These are phyloP conservation scores for Chlamydomonas sphaeroides DNA, from an alignment of 139 green algal species.

Conservation along the genomic window DNA sequence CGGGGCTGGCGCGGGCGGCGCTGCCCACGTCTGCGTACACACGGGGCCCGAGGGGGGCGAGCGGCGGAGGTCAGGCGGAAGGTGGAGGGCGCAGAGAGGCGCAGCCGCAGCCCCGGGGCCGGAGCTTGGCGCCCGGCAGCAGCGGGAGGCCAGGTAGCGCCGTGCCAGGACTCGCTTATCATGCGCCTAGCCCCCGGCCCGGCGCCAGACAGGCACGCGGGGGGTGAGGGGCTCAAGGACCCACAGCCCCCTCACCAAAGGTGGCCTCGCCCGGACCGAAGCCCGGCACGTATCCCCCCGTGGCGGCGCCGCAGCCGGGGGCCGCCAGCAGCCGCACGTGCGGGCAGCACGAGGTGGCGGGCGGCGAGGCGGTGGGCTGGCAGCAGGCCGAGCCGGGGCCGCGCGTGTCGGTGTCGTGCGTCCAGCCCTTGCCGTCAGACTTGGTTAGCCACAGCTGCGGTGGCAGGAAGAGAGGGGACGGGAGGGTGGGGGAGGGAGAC, in stretches of 20 bases:
- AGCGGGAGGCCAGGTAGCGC: too few species aligned
- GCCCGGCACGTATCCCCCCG: slow-evolving; percentile 12
- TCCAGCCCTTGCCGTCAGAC: slow-evolving; percentile 6
- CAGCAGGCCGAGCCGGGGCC: background rate
- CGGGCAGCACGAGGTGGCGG: slow-evolving; percentile 9
- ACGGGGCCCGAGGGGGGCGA: too few species aligned
- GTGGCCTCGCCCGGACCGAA: slow-evolving; percentile 11
- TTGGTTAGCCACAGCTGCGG: slow-evolving; percentile 10
- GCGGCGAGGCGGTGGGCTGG: too few species aligned
- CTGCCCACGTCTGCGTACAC: slow-evolving; percentile 11
- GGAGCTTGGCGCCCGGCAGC: too few species aligned
- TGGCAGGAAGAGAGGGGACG: background rate
- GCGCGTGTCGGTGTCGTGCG: background rate
- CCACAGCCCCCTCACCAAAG: slow-evolving; percentile 10
- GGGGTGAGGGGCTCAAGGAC: background rate
- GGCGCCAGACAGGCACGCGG: too few species aligned
- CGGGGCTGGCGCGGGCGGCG: background rate
- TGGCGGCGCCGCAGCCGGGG: background rate
- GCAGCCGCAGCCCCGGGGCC: too few species aligned
- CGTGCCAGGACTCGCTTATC: too few species aligned
- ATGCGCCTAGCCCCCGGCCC: too few species aligned
- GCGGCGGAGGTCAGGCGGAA: too few species aligned
- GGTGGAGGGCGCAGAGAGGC: too few species aligned
- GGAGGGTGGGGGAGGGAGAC: too few species aligned
- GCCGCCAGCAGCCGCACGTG: slow-evolving; percentile 11